Evolutionary conservation across 495 filamentous ascomycete genomes (phyloP), one percentile per base, ranked within the genome.

Genomic region (Penicillium robsamsonii): DNA sequence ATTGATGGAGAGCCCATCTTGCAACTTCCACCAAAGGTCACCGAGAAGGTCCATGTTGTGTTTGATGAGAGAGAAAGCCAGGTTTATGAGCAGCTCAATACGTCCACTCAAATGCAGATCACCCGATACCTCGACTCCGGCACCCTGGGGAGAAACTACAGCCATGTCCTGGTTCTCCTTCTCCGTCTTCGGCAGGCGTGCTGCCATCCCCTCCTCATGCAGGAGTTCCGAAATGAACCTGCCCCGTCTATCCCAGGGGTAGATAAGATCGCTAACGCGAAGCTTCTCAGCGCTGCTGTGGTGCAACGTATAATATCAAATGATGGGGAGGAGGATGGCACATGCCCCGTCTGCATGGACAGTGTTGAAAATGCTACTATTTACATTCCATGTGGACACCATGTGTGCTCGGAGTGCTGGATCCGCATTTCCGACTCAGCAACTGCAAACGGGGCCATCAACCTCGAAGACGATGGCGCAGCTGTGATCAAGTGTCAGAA

Each of bases 151-250:
- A 85, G 81, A 55, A 86, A 94, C 58, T 97, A 96, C 66, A 88
- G 85, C 6, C 89, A 88, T 60, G 86, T 97, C 43, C 78, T 97
- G 17, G 87, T 95, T 29, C 79, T 96, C 22, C 81, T 98, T 44
- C 79, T 98, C 12, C 89, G 93, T 13, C 82, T 98, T 31, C 70
- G 75, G 46, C 94, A 98, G 71, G 89, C 89, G 30, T 94, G 90
- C 64, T 96, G 91, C 61, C 94, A 98, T 70, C 92, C 92, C 1
- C 89, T 95, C 67, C 75, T 98, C n/a, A 92, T 95, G 50, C 79
- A 76, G 11, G 91, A 93, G 54, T 85, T 88, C 58, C 85, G 84
- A 30, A 64, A 76, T 22, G 75, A 84, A 52, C 41, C 77, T n/a
- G 73, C 70, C 47, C 70, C 78, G 55, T 63, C 79, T 10, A 73